These are phyloP conservation scores for Lichenothelia convexa DNA, from an alignment of 495 filamentous ascomycete genomes.

Conservation along the genomic window DNA sequence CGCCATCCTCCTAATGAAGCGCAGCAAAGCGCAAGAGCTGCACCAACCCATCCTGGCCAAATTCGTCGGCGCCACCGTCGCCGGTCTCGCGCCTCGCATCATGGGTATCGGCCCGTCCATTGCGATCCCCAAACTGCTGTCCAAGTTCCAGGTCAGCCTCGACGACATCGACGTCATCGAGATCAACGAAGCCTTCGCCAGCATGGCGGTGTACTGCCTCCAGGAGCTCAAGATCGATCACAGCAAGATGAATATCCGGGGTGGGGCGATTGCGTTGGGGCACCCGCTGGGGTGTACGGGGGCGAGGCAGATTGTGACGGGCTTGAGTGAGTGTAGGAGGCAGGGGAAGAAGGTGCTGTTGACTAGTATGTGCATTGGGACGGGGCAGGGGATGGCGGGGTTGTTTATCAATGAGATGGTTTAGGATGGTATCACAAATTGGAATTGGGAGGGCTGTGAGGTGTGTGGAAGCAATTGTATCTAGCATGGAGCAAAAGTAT, in stretches of 20 bases:
- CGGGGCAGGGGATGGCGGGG: constrained; percentile 21
- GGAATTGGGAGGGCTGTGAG: not conserved
- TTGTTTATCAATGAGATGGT: constrained; percentile 23
- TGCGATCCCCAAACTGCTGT: constrained; percentile 84
- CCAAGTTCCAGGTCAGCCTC: constrained; percentile 59
- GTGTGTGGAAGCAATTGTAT: no score
- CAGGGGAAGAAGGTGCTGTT: constrained; percentile 25
- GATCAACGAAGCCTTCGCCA: constrained; percentile 94
- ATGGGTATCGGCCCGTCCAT: constrained; percentile 95
- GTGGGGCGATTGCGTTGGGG: constrained; percentile 82
- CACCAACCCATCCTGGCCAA: constrained; percentile 88
- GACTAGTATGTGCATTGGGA: constrained; percentile 25
- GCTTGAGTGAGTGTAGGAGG: constrained; percentile 51
- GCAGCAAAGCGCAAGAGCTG: constrained; percentile 69
- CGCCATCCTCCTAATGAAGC: constrained; percentile 82
- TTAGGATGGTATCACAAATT: constrained; percentile 4
- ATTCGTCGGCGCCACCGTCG: constrained; percentile 79
- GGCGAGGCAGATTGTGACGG: constrained; percentile 57
- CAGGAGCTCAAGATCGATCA: constrained; percentile 58
- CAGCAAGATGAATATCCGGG: constrained; percentile 77
- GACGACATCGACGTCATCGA: constrained; percentile 79
- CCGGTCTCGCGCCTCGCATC: constrained; percentile 74
- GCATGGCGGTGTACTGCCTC: constrained; percentile 89
- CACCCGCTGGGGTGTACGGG: constrained; percentile 90
- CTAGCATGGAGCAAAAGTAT: no score